Conservation (phyloP, 257 asterid species). For the Linderniella brevidens region DNA sequence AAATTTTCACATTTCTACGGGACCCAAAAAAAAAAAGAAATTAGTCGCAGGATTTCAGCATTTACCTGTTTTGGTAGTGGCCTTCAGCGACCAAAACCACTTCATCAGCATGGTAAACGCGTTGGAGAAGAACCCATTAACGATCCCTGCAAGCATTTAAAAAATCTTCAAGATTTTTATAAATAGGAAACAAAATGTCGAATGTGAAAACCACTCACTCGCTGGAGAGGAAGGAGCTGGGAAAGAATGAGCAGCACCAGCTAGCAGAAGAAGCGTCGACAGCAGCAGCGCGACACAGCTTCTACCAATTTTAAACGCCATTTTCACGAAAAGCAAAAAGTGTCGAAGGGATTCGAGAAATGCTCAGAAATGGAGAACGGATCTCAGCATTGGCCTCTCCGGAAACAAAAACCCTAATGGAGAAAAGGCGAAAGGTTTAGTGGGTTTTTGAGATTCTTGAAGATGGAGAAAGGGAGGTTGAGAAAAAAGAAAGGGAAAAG, state of each 20-base stretch:
- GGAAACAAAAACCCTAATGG: no score
- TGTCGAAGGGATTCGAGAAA: no score
- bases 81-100: conserved; percentile 34
- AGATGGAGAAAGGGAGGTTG: no score
- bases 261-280: not conserved
- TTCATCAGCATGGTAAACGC: conserved; percentile 36
- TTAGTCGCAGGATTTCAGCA: conserved; percentile 10
- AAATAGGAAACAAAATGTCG: not conserved
- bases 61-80: conserved; percentile 37
- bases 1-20: not conserved
- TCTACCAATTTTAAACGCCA: conserved; percentile 1
- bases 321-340: not conserved
- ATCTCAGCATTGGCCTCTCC: no score
- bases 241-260: not conserved
- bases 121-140: conserved; percentile 45
- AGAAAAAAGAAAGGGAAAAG: no score
- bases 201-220: not conserved
- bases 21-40: no score
- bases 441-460: no score
- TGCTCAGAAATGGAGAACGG: no score
- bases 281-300: not conserved
- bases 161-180: no score
- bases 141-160: conserved; percentile 24
- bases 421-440: no score
- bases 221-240: conserved; percentile 1